Conservation (phyloP, 1,284 basidiomycete genomes). For the Austropuccinia psidii region DNA sequence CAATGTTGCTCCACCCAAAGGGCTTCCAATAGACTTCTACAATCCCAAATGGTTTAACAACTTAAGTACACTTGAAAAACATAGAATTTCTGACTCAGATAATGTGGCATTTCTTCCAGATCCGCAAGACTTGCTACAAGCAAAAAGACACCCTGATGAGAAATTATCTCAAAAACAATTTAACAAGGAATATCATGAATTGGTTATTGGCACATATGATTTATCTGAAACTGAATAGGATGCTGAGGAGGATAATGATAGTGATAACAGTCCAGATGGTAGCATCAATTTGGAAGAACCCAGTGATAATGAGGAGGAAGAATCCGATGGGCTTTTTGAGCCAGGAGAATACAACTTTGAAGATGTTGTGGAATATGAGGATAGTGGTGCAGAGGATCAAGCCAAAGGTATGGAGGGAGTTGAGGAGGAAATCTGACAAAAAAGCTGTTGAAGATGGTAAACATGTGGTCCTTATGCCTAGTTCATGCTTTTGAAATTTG, state of each 20-base stretch:
- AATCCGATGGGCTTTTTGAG: background rate
- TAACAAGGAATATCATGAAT: background rate
- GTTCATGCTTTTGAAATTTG: too few relatives aligned
- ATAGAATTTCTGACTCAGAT: background rate
- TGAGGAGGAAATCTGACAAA: too few relatives aligned
- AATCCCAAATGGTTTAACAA: conserved; percentile 8
- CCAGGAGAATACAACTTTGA: background rate
- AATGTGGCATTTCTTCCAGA: background rate
- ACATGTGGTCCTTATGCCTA: too few relatives aligned
- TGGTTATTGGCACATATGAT: background rate
- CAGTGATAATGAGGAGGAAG: background rate
- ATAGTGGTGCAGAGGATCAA: background rate
- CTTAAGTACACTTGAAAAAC: background rate
- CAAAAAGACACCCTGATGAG: background rate
- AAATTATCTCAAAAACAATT: background rate
- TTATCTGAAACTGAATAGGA: background rate
- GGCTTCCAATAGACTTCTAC: conserved; percentile 21
- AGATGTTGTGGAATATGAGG: background rate
- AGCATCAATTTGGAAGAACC: background rate
- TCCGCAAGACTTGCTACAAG: background rate
- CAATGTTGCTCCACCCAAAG: background rate
- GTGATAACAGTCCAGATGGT: background rate
- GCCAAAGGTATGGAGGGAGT: background rate
- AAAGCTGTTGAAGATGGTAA: too few relatives aligned
- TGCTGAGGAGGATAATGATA: background rate